These are phyloP conservation scores for Tylopilus felleus DNA, from an alignment of 768 basidiomycete genomes.

Conservation along the genomic window DNA sequence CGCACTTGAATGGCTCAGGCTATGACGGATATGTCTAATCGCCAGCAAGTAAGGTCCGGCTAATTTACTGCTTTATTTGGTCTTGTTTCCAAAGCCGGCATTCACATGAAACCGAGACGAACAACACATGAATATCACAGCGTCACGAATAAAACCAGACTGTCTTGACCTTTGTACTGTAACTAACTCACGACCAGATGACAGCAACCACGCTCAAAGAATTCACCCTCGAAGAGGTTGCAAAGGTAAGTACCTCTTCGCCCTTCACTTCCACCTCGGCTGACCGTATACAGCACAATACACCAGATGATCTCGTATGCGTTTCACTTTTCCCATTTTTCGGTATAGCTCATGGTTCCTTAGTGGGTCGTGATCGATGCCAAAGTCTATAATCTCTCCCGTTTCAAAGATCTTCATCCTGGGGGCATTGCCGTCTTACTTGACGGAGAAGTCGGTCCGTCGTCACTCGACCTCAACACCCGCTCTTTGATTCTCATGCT, in stretches of 20 bases:
- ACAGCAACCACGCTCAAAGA: constrained; percentile 37
- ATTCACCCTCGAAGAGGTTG: constrained; percentile 57
- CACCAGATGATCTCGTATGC: constrained; percentile 67
- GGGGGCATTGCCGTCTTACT: constrained; percentile 78
- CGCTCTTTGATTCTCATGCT: background rate
- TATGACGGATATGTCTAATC: too few relatives aligned
- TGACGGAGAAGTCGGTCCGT: constrained; percentile 71
- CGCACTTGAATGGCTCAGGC: too few relatives aligned
- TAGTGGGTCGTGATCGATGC: constrained; percentile 85
- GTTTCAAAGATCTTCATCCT: constrained; percentile 79
- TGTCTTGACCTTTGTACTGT: too few relatives aligned
- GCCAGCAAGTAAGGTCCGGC: too few relatives aligned
- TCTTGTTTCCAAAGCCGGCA: background rate
- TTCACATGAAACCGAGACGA: background rate
- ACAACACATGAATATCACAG: background rate
- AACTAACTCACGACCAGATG: constrained; percentile 20
- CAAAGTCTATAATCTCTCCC: constrained; percentile 79
- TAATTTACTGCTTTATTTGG: too few relatives aligned
- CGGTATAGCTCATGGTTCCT: background rate
- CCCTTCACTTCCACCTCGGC: background rate
- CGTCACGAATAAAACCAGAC: background rate
- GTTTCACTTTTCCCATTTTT: background rate
- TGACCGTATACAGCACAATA: constrained; percentile 57
- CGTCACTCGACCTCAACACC: background rate
- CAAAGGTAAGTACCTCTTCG: constrained; percentile 37